Percentiles rank a stretch among this genome's conserved stretches.
phyloP scores from a whole-genome alignment of 2,329 filamentous ascomycete species.

The Nigrospora osmanthi region DNA sequence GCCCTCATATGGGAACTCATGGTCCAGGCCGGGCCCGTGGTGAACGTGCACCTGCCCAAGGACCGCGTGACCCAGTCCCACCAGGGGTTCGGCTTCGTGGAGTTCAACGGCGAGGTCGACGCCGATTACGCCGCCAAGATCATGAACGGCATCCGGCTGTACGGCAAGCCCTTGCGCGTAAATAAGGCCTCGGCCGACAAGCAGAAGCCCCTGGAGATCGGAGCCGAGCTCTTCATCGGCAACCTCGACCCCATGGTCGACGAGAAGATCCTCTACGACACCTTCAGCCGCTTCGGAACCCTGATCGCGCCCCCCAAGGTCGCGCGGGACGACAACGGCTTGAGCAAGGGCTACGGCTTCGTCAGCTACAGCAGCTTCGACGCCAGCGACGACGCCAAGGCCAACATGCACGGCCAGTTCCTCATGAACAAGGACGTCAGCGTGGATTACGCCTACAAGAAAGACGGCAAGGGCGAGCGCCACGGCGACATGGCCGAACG shows the following conservation, averaged over 20 bases:
- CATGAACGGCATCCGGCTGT: constrained; percentile 92
- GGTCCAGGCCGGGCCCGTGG: constrained; percentile 93
- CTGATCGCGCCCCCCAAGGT: constrained; percentile 83
- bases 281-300: constrained; percentile 82
- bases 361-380: constrained; percentile 92
- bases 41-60: constrained; percentile 97
- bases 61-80: constrained; percentile 95
- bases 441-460: constrained; percentile 98
- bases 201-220: constrained; percentile 86
- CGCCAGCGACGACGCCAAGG: constrained; percentile 81
- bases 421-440: constrained; percentile 94
- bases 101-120: constrained; percentile 91
- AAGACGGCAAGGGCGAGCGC: constrained; percentile 93
- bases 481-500: constrained; percentile 93
- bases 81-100: constrained; percentile 98
- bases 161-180: constrained; percentile 89
- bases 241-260: constrained; percentile 93
- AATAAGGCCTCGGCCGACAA: constrained; percentile 93
- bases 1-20: constrained; percentile 94
- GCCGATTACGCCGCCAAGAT: constrained; percentile 95
- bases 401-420: constrained; percentile 92
- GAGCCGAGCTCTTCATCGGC: constrained; percentile 93
- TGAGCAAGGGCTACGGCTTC: constrained; percentile 94
- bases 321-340: constrained; percentile 78
- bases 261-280: constrained; percentile 94